These are phyloP conservation scores for Penicillium waksmanii DNA, from an alignment of 495 filamentous ascomycete species.

Conservation along the genomic window DNA sequence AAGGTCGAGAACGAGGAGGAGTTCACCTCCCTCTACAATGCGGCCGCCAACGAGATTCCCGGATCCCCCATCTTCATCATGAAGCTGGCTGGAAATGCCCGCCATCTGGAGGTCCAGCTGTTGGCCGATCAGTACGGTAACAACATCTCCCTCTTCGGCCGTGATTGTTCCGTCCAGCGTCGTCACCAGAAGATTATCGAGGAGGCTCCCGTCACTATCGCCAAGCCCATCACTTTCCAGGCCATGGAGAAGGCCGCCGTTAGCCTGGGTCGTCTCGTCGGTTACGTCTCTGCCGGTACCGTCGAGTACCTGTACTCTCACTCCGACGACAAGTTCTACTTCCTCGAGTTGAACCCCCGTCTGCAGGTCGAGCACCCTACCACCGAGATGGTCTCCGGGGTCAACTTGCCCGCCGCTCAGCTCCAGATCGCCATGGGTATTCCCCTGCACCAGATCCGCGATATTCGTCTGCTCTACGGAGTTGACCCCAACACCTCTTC, in stretches of 20 bases:
- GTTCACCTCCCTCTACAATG: slow-evolving; percentile 86
- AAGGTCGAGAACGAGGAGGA: slow-evolving; percentile 87
- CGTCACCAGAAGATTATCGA: slow-evolving; percentile 99
- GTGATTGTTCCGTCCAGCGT: slow-evolving; percentile 98
- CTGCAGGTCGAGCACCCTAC: slow-evolving; percentile 99
- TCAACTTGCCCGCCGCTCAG: slow-evolving; percentile 96
- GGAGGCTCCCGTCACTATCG: slow-evolving; percentile 96
- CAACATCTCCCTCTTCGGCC: slow-evolving; percentile 97
- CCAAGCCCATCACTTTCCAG: slow-evolving; percentile 83
- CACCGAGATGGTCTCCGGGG: slow-evolving; percentile 98
- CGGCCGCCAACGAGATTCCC: slow-evolving; percentile 96
- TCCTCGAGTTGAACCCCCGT: slow-evolving; percentile 96
- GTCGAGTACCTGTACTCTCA: slow-evolving; percentile 99
- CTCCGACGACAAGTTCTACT: slow-evolving; percentile 98
- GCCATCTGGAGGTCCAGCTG: slow-evolving; percentile 97
- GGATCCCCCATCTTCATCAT: slow-evolving; percentile 99
- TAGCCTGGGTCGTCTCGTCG: slow-evolving; percentile 87
- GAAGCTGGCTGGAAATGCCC: slow-evolving; percentile 96
- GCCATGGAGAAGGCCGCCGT: slow-evolving; percentile 98
- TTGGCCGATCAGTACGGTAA: slow-evolving; percentile 99
- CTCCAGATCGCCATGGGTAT: slow-evolving; percentile 99
- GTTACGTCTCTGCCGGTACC: slow-evolving; percentile 98
- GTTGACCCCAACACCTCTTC: slow-evolving; percentile 85
- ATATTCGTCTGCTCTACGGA: slow-evolving; percentile 95
- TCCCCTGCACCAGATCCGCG: slow-evolving; percentile 90